Conservation (phyloP, 1,284 basidiomycete species). For the Trichosporon sp. region DNA sequence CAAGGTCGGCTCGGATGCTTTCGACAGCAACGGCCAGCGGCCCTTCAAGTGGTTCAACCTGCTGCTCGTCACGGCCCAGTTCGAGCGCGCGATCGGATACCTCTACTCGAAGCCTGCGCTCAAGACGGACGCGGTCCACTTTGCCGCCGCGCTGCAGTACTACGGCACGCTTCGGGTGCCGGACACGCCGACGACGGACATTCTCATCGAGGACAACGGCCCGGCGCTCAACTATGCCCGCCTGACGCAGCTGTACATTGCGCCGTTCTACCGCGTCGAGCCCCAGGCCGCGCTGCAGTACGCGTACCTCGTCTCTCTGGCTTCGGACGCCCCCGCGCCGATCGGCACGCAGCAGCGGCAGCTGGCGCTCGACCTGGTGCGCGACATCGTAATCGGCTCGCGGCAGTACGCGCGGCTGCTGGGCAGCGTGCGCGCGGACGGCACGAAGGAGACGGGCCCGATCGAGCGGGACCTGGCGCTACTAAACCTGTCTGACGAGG, state of each 20-base stretch:
- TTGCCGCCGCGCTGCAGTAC: slow-evolving; percentile 86
- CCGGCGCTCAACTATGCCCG: slow-evolving; percentile 69
- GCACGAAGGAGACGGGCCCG: slow-evolving; percentile 77
- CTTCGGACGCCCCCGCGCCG: slow-evolving; percentile 58
- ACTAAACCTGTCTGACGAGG: slow-evolving; percentile 64
- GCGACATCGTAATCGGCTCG: slow-evolving; percentile 80
- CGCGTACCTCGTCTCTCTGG: slow-evolving; percentile 81
- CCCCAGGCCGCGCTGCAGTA: slow-evolving; percentile 92
- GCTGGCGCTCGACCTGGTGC: slow-evolving; percentile 76
- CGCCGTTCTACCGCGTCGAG: slow-evolving; percentile 84
- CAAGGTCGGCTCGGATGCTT: slow-evolving; percentile 85
- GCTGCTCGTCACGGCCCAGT: slow-evolving; percentile 85
- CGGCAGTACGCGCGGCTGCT: slow-evolving; percentile 79
- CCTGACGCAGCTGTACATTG: slow-evolving; percentile 85
- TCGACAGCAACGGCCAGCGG: slow-evolving; percentile 68
- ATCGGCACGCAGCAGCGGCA: slow-evolving; percentile 79
- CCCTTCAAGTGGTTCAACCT: slow-evolving; percentile 78
- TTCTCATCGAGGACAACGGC: slow-evolving; percentile 55
- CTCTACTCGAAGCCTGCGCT: slow-evolving; percentile 82
- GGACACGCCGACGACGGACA: slow-evolving; percentile 62
- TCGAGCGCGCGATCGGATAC: slow-evolving; percentile 85
- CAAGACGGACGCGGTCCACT: slow-evolving; percentile 89
- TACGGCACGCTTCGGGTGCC: slow-evolving; percentile 87
- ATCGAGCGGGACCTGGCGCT: slow-evolving; percentile 78
- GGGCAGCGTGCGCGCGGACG: slow-evolving; percentile 83